These are phyloP conservation scores for Mycena galopus DNA, from an alignment of 768 basidiomycete genomes.

Conservation along the genomic window DNA sequence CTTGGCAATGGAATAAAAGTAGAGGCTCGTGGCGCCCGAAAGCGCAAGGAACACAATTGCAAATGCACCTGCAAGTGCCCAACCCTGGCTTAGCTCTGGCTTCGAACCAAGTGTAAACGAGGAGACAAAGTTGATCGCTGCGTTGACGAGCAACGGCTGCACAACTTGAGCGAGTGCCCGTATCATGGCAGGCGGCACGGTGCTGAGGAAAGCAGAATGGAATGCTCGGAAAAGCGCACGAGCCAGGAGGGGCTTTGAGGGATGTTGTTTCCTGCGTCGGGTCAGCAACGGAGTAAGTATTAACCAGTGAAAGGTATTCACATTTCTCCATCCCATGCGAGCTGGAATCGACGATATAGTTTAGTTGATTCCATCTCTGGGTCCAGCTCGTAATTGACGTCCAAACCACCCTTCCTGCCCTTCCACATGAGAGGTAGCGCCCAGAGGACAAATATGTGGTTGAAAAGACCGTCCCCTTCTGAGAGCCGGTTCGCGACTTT, in stretches of 20 bases:
- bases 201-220: slow-evolving; percentile 24
- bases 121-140: slow-evolving; percentile 29
- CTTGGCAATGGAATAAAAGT: slow-evolving; percentile 30
- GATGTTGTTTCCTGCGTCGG: slow-evolving; percentile 11
- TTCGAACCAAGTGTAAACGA: slow-evolving; percentile 14
- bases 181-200: slow-evolving; percentile 24
- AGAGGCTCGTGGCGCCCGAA: slow-evolving; percentile 29
- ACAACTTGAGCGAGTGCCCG: slow-evolving; percentile 29
- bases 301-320: neutral
- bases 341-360: slow-evolving; percentile 28
- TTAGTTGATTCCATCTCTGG: slow-evolving; percentile 26
- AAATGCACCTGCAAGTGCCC: slow-evolving; percentile 30
- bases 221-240: slow-evolving; percentile 31
- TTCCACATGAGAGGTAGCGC: slow-evolving; percentile 30
- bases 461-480: slow-evolving; percentile 27
- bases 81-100: slow-evolving; percentile 29
- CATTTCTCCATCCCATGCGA: slow-evolving; percentile 29
- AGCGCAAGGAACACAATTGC: slow-evolving; percentile 25
- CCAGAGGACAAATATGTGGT: slow-evolving; percentile 31
- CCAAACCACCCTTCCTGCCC: slow-evolving; percentile 5
- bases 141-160: slow-evolving; percentile 32
- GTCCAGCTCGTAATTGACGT: slow-evolving; percentile 19
- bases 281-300: neutral
- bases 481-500: neutral
- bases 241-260: slow-evolving; percentile 20